Percentiles rank a stretch among this genome's conserved stretches.
Evolutionary conservation across 257 asterid species (phyloP).

Genomic region (Solanum infundibuliforme): DNA sequence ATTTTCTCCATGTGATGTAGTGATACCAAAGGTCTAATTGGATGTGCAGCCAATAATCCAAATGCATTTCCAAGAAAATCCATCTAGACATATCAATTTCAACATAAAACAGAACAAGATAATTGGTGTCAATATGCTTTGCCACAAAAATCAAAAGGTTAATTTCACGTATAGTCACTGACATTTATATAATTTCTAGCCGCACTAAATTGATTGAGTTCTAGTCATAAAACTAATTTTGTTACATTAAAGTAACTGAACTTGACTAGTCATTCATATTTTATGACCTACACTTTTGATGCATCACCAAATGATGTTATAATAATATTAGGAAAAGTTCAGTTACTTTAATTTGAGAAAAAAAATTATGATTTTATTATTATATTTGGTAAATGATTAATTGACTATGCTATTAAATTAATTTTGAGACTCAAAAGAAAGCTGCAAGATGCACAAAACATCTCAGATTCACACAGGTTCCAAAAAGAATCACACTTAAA

Average conservation of each 20-base stretch:
- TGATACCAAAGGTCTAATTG: conserved; percentile 47
- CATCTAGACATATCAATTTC: conserved; percentile 25
- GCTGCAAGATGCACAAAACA: background rate
- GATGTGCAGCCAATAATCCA: conserved; percentile 69
- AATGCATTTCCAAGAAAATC: conserved; percentile 63
- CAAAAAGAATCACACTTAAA: background rate
- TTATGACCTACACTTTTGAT: background rate
- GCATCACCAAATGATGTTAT: background rate
- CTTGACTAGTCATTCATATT: background rate
- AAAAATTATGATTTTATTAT: background rate
- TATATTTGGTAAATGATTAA: background rate
- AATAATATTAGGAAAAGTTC: background rate
- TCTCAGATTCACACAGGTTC: background rate
- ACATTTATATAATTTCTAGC: background rate
- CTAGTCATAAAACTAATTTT: background rate
- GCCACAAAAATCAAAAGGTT: background rate
- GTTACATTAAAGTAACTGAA: background rate
- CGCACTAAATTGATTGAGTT: background rate
- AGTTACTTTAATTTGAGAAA: background rate
- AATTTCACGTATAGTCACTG: background rate
- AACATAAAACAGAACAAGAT: background rate
- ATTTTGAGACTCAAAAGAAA: background rate
- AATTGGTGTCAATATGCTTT: background rate
- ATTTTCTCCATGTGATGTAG: conserved; percentile 72
- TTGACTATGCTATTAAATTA: background rate